Evolutionary conservation across 2,329 filamentous ascomycete genomes (phyloP).

Genomic region (Neonectria hederae): DNA sequence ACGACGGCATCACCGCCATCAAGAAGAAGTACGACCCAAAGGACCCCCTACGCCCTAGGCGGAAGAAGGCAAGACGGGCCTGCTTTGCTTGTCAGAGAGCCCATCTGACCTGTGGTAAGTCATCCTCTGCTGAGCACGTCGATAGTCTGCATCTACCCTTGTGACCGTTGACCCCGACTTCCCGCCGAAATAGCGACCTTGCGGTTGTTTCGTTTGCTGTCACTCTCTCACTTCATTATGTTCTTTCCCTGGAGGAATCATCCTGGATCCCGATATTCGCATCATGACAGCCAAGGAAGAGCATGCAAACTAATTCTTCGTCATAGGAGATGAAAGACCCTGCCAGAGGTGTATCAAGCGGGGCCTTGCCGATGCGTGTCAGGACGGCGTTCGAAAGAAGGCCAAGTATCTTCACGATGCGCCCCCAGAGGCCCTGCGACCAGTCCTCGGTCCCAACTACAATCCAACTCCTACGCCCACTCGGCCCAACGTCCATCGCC

Average conservation of each 20-base stretch:
- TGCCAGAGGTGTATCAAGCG: constrained; percentile 95
- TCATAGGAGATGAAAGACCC: constrained; percentile 88
- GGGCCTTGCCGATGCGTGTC: constrained; percentile 87
- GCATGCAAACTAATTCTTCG: constrained; percentile 34
- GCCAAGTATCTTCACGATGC: constrained; percentile 99
- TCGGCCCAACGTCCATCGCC: constrained; percentile 57
- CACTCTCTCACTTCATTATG: background rate
- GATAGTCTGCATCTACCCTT: constrained; percentile 6
- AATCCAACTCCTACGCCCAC: constrained; percentile 65
- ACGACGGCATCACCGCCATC: constrained; percentile 59
- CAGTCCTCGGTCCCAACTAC: constrained; percentile 79
- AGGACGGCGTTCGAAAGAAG: constrained; percentile 97
- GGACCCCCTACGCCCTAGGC: constrained; percentile 85
- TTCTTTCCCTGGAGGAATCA: background rate
- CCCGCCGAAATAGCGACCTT: background rate
- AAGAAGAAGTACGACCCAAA: constrained; percentile 84
- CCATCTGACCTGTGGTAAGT: constrained; percentile 97
- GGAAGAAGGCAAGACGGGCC: constrained; percentile 95
- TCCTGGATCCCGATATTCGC: constrained; percentile 7
- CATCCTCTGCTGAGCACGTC: constrained; percentile 24
- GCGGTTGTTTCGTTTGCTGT: background rate
- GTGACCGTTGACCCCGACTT: constrained; percentile 28
- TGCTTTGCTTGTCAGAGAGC: constrained; percentile 98
- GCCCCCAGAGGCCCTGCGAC: constrained; percentile 85
- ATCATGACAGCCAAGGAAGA: constrained; percentile 10